Percentiles rank a stretch among this genome's conserved stretches.
These are phyloP conservation scores for Solanum appendiculatum DNA, from an alignment of 257 asterid species.

Conservation along the genomic window DNA sequence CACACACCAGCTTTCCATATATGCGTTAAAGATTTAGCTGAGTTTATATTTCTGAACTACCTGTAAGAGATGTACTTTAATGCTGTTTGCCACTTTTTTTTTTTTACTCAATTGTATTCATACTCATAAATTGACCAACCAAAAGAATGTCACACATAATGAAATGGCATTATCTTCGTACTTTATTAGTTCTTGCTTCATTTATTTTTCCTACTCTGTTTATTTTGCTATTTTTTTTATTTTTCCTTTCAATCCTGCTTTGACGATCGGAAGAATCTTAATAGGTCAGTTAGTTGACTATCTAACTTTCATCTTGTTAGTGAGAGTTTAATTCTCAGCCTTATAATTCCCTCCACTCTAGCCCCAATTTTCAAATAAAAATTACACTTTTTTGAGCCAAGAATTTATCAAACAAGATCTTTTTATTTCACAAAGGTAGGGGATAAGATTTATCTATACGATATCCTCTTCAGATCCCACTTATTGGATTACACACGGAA, in stretches of 20 bases:
- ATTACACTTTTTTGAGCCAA: neutral
- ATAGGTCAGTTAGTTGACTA: too few species aligned
- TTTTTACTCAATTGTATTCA: neutral
- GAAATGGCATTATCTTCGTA: neutral
- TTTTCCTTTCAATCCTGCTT: neutral
- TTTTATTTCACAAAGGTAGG: too few species aligned
- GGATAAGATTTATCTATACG: too few species aligned
- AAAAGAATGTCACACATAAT: neutral
- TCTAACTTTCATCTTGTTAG: rapidly evolving
- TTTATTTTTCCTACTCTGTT: neutral
- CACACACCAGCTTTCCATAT: neutral
- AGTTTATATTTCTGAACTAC: neutral
- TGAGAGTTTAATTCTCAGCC: rapidly evolving
- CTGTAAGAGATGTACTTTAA: neutral
- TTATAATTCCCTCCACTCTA: too few species aligned
- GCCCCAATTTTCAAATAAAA: too few species aligned
- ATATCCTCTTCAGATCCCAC: neutral
- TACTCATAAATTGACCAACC: neutral
- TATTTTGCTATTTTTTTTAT: neutral
- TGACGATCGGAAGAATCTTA: too few species aligned
- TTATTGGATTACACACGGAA: too few species aligned
- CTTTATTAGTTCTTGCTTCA: neutral
- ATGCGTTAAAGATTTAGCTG: neutral
- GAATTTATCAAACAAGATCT: too few species aligned
- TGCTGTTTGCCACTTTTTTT: neutral